A percentile compares a stretch with the other conserved stretches of the same genome.
Evolutionary conservation across 768 basidiomycete species (phyloP).

Genomic region (Suillus ampliporus): DNA sequence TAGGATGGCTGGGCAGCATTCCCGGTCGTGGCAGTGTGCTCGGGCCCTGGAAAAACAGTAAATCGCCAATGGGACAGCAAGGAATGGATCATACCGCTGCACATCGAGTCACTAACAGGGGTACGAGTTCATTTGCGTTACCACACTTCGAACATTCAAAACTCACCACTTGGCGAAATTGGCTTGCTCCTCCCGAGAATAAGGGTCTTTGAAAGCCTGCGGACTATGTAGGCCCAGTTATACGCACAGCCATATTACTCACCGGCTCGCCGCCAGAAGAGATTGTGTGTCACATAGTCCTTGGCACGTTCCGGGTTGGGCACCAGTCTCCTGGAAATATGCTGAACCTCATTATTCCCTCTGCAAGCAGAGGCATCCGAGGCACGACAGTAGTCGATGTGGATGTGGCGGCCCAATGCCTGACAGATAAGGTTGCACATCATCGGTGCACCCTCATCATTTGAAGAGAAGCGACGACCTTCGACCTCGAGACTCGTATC

Average conservation of each 20-base stretch:
- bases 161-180: constrained; percentile 42
- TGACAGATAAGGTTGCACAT: constrained; percentile 64
- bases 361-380: constrained; percentile 42
- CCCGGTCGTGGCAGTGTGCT: constrained; percentile 48
- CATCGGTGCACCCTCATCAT: constrained; percentile 66
- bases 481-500: constrained; percentile 56
- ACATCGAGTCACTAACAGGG: constrained; percentile 53
- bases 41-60: constrained; percentile 44
- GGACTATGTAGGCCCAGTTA: background rate
- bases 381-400: constrained; percentile 61
- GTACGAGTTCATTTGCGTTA: background rate
- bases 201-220: constrained; percentile 69
- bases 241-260: constrained; percentile 6
- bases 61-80: background rate
- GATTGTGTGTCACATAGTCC: constrained; percentile 57
- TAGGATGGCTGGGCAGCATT: constrained; percentile 54
- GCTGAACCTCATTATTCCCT: constrained; percentile 49
- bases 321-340: constrained; percentile 46
- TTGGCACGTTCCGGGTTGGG: constrained; percentile 56
- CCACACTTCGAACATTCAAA: background rate
- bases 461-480: constrained; percentile 57
- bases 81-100: constrained; percentile 41
- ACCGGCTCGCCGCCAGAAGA: constrained; percentile 69
- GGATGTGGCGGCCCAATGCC: constrained; percentile 59
- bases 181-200: constrained; percentile 59